Evolutionary conservation across 805 yeast genomes (phyloP), one percentile per base, ranked within the genome.

Genomic region (Soucietia sequanensis): DNA sequence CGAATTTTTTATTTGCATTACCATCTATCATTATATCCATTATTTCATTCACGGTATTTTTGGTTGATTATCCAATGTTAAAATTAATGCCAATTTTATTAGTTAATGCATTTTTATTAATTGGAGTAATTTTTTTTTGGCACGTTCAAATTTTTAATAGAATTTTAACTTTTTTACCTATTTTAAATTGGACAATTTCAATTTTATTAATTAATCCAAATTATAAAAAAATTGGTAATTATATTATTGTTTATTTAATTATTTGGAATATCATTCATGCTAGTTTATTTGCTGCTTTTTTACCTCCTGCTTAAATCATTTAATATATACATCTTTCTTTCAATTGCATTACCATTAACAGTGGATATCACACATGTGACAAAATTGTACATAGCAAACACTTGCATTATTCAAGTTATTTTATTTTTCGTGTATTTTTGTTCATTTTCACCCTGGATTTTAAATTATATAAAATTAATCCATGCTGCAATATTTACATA

Each of bases 221-320:
- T 15, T 17, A 33, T 34, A 33, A 21, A 22, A 39, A 48, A 40
- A 31, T 40, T 41, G 45, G 51, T 12, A 52, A 76, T 1, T 46
- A 60, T 6, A n/a, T n/a, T n/a, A n/a, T n/a, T n/a, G n/a, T n/a
- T n/a, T 84, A 77, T 65, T 62, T 78, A 47, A 44, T 79, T 5
- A 45, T 72, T 0, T 90, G 95, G 95, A 67, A 64, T 15, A 54
- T 80, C 5, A 47, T 80, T 3, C 96, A 90, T 58, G 74, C 90
- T 0, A 73, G 77, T 2, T 61, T 90, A 33, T 90, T 78, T 62
- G 86, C 83, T 6, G 81, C 81, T n/a, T 90, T 86, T 52, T 65
- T 90, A 27, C 98, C 97, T 2, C 98, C 98, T 4, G 98, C 98
- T n/a, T 88, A n/a, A n/a, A n/a, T n/a, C n/a, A n/a, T n/a, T n/a